phyloP scores from a whole-genome alignment of 371 early-diverging fungal species.

The Apophysomyces ossiformis region DNA sequence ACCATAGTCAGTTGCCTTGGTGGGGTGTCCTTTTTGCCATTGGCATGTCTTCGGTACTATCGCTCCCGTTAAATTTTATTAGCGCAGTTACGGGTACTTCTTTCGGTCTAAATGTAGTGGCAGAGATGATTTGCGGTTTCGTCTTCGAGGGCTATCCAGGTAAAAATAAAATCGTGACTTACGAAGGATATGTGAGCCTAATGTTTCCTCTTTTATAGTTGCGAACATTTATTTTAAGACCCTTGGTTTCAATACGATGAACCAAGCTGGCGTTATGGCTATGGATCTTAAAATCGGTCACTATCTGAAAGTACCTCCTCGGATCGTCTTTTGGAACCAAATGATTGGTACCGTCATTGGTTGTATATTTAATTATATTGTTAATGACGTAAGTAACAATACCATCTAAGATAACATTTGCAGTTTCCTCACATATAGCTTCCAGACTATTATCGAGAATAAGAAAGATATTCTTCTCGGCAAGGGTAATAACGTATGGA shows the following conservation, averaged over 20 bases:
- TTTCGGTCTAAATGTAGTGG: slow-evolving; percentile 64
- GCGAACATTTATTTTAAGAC: slow-evolving; percentile 43
- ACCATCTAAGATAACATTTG: too few species aligned
- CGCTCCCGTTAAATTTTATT: slow-evolving; percentile 45
- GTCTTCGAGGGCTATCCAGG: slow-evolving; percentile 45
- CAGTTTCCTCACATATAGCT: not conserved
- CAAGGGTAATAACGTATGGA: slow-evolving; percentile 58
- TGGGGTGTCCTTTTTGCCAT: slow-evolving; percentile 77
- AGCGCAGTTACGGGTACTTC: slow-evolving; percentile 43
- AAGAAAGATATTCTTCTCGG: slow-evolving; percentile 48
- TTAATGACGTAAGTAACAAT: slow-evolving; percentile 35
- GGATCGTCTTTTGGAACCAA: slow-evolving; percentile 62
- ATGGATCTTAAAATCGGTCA: slow-evolving; percentile 73
- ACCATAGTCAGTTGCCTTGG: slow-evolving; percentile 63
- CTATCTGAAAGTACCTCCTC: slow-evolving; percentile 79
- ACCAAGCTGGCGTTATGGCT: slow-evolving; percentile 58
- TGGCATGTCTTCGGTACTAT: slow-evolving; percentile 45
- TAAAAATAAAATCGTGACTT: slow-evolving; percentile 7
- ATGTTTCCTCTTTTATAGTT: not conserved
- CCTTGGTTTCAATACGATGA: slow-evolving; percentile 56
- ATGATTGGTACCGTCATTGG: slow-evolving; percentile 67
- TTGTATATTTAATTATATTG: slow-evolving; percentile 57
- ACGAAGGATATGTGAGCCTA: too few species aligned
- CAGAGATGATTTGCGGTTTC: slow-evolving; percentile 64
- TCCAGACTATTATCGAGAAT: slow-evolving; percentile 44